A percentile compares a stretch with the other conserved stretches of the same genome.
These are phyloP conservation scores for Amborella trichopoda DNA, from an alignment of 164 flowering plant species.

Conservation along the genomic window DNA sequence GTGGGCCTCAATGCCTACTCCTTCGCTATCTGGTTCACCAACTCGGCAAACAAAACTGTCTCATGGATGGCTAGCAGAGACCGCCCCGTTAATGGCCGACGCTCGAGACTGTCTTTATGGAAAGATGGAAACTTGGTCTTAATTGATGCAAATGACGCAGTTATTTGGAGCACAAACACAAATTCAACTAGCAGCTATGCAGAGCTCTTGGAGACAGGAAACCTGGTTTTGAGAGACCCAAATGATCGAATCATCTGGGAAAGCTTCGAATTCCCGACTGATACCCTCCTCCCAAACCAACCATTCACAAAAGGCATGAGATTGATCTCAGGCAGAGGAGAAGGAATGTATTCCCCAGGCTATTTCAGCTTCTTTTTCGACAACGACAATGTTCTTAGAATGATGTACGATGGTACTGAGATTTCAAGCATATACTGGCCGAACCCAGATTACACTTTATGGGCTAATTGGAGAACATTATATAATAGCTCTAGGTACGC, in stretches of 20 bases:
- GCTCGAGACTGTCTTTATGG: slow-evolving; percentile 4
- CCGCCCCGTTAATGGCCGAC: slow-evolving; percentile 7
- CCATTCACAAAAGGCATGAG: slow-evolving; percentile 5
- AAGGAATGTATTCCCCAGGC: slow-evolving; percentile 20
- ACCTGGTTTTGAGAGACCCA: slow-evolving; percentile 15
- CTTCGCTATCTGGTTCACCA: slow-evolving; percentile 14
- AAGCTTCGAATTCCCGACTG: slow-evolving; percentile 30
- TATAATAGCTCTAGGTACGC: slow-evolving; percentile 13
- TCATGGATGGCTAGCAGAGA: slow-evolving; percentile 14
- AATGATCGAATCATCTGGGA: slow-evolving; percentile 9
- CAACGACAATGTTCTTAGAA: slow-evolving; percentile 22
- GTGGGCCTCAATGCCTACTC: slow-evolving; percentile 14
- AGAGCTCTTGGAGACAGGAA: slow-evolving; percentile 16
- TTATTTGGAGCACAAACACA: slow-evolving; percentile 12
- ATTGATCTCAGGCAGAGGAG: slow-evolving; percentile 18
- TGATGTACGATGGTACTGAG: slow-evolving; percentile 10
- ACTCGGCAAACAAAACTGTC: slow-evolving; percentile 6
- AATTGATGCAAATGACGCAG: slow-evolving; percentile 4
- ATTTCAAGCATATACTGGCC: slow-evolving; percentile 27
- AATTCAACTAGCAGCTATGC: background rate
- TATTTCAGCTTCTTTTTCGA: slow-evolving; percentile 26
- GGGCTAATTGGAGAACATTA: slow-evolving; percentile 7
- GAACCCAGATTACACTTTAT: background rate
- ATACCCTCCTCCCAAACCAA: slow-evolving; percentile 39
- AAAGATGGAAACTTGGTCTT: slow-evolving; percentile 13